Evolutionary conservation across 1,284 basidiomycete genomes (phyloP), one percentile per base, ranked within the genome.

Genomic region (Gymnopus androsaceus): DNA sequence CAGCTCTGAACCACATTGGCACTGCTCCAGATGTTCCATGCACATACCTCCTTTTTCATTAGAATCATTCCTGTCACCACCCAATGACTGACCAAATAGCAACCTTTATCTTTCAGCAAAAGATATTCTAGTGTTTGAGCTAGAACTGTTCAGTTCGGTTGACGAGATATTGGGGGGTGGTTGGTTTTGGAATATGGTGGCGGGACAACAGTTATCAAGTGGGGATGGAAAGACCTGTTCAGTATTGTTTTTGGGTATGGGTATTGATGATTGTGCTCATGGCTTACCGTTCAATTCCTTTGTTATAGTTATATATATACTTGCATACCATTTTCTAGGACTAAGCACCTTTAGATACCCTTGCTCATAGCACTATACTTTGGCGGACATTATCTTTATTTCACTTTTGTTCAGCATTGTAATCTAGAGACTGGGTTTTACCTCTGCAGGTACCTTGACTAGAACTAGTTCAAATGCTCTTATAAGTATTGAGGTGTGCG

Each of bases 121-220:
- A 63, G 87, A 90, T 57, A 72, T 92, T 5, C 57, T 83, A 14
- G 73, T 81, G 17, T 84, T 92, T 48, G 87, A 88, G 64, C 76
- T 92, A 1, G 85, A 87, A 1, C 84, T 88, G 9, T 70, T 89
- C 58, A 92, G 88, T 63, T 72, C 74, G 9, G 66, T 84, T 44
- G 90, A 92, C 61, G 83, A 79, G 23, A 74, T 74, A 38, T 91
- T 90, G 70, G 90, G 21, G 87, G 88, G 66, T 91, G 88, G 88
- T 73, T 92, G 9, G 81, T 75, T 2, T 76, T 78, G 47, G 87
- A 88, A 66, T 88, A 87, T 58, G 81, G 77, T 6, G 73, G 74
- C 4, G 80, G 77, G 1, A 65, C 66, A 45, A 70, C 69, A 54
- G 63, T 79, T 5, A 64, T 81, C 3, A 76, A 67, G 63, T 59